Evolutionary conservation across 441 rosid species (phyloP).

Genomic region (Brassica hybrid): DNA sequence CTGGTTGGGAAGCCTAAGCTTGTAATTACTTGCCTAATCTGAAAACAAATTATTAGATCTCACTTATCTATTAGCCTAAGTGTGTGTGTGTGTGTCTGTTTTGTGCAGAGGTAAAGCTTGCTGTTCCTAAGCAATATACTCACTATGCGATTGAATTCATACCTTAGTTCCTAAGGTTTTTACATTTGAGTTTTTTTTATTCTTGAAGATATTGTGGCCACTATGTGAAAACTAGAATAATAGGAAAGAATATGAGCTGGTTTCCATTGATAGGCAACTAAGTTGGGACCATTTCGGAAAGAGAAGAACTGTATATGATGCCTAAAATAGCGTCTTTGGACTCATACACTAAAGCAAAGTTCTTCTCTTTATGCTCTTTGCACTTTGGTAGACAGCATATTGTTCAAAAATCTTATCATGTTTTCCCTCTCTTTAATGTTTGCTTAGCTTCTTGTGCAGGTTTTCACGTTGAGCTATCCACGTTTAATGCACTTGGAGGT

Average conservation of each 20-base stretch:
- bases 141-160: not conserved
- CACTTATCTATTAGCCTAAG: not conserved
- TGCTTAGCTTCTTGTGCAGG: not conserved
- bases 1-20: not conserved
- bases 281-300: not conserved
- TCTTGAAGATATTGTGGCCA: not conserved
- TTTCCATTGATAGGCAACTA: not conserved
- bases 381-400: not conserved
- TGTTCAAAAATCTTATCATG: slow-evolving; percentile 2
- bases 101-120: not conserved
- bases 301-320: not conserved
- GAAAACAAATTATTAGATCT: not conserved
- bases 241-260: not conserved
- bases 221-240: not conserved
- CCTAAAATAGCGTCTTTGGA: not conserved
- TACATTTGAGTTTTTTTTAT: not conserved
- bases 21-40: not conserved
- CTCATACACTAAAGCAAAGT: too few species aligned
- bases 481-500: not conserved
- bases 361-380: not conserved
- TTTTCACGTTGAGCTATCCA: not conserved
- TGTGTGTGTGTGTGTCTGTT: not conserved
- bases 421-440: not conserved
- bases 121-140: not conserved
- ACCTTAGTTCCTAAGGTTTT: not conserved